Conservation (phyloP, 805 yeast species). For the Candida coleopterorum region DNA sequence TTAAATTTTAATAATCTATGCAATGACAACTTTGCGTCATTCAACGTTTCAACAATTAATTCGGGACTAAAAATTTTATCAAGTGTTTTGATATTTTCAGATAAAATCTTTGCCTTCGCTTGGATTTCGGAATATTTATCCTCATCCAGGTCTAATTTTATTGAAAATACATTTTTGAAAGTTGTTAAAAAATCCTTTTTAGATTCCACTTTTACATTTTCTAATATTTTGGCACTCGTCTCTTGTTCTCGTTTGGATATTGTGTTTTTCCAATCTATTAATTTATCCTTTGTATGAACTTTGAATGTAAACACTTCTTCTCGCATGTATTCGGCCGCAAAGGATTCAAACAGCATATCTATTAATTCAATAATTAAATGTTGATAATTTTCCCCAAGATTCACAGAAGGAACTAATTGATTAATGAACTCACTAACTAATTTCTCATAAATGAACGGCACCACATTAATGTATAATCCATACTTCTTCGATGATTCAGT, state of each 20-base stretch:
- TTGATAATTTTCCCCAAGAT: slow-evolving; percentile 34
- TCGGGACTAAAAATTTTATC: slow-evolving; percentile 77
- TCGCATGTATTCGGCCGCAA: slow-evolving; percentile 34
- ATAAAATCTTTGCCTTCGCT: slow-evolving; percentile 74
- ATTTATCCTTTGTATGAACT: slow-evolving; percentile 17
- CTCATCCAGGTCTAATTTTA: slow-evolving; percentile 19
- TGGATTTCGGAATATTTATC: slow-evolving; percentile 57
- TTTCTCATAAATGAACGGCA: slow-evolving; percentile 37
- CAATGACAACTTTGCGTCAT: slow-evolving; percentile 60
- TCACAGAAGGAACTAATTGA: slow-evolving; percentile 23
- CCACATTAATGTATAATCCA: slow-evolving; percentile 27
- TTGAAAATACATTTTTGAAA: slow-evolving; percentile 57
- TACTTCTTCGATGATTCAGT: slow-evolving; percentile 24
- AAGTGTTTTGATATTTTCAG: slow-evolving; percentile 69
- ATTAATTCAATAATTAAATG: slow-evolving; percentile 30
- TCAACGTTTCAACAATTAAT: slow-evolving; percentile 65
- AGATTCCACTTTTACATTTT: slow-evolving; percentile 45
- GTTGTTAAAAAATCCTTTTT: slow-evolving; percentile 58
- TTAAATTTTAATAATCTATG: slow-evolving; percentile 47
- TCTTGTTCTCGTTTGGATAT: slow-evolving; percentile 43
- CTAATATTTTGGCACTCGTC: slow-evolving; percentile 43
- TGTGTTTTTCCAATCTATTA: slow-evolving; percentile 29
- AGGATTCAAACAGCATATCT: slow-evolving; percentile 39
- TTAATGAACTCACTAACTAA: slow-evolving; percentile 22
- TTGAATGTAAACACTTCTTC: slow-evolving; percentile 31